Base-by-base conservation (phyloP, 2,329 filamentous ascomycete species). In the Penicillium glabrum region DNA sequence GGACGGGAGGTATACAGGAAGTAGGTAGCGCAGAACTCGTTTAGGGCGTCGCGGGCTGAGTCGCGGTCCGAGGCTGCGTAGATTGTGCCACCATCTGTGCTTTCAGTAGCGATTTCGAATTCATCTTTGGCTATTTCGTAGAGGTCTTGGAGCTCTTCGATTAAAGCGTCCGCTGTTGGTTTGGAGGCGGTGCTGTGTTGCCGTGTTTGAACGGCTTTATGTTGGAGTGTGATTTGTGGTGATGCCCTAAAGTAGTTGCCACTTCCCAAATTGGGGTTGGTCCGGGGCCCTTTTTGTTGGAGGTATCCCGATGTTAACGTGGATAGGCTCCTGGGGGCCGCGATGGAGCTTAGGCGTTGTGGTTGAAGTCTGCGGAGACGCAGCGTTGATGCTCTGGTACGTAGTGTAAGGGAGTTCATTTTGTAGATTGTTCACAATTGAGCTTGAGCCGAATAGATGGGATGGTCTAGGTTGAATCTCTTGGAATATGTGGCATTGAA, bases 21-120 rank as follows among this genome's bases (percentile, higher is more conserved):
- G 52, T 74, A 77, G 11, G 72, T 69, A 4, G 67, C 58, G 5
- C 69, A 53, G 11, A 77, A 63, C 54, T 76, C 72, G 51, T 78
- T 69, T 48, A 80, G 64, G 5, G 78, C 78, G 53, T 80, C 77
- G 29, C 78, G 75, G 3, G 78, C 77, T 4, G 77, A 76, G 35
- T 74, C 74, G 3, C 79, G 72, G 60, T 81, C 79, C 0, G 73
- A 78, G 11, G 72, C 72, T 1, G 77, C 79, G 64, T 80, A 81
- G 53, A 79, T 75, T 2, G 77, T 77, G 1, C 73, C 67, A 29
- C 68, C 69, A 41, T 79, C 73, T 1, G 78, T 80, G 59, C 77
- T 78, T 53, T 81, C 78, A 0, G 73, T 73, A 3, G 79, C 79
- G 59, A 81, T 80, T 67, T 81, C 78, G 55, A 80, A 78, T 63